A percentile compares a stretch with the other conserved stretches of the same genome.
These are phyloP conservation scores for Astrothelium subdiscretum DNA, from an alignment of 495 filamentous ascomycete genomes.

Conservation along the genomic window DNA sequence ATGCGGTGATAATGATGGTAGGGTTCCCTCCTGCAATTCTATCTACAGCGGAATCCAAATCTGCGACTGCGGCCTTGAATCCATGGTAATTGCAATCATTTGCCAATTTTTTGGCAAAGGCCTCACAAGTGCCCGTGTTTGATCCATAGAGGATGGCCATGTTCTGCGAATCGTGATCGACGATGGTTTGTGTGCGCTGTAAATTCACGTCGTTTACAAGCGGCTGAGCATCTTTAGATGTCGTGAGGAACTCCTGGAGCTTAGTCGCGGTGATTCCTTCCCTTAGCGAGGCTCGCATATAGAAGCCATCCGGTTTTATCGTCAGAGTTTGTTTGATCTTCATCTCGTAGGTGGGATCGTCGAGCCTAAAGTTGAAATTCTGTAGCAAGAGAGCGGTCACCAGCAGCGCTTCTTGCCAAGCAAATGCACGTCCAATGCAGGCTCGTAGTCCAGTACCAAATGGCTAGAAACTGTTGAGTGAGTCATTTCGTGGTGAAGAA, in stretches of 20 bases:
- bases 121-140: conserved; percentile 66
- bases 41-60: conserved; percentile 50
- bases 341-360: conserved; percentile 50
- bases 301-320: conserved; percentile 64
- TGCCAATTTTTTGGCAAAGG: conserved; percentile 52
- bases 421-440: conserved; percentile 49
- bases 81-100: conserved; percentile 46
- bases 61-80: conserved; percentile 42
- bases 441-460: conserved; percentile 46
- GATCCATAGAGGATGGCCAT: conserved; percentile 63
- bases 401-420: conserved; percentile 50
- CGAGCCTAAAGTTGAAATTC: conserved; percentile 47
- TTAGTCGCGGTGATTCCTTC: conserved; percentile 45
- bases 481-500: conserved; percentile 6
- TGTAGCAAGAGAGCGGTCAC: conserved; percentile 46
- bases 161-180: conserved; percentile 22
- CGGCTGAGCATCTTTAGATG: conserved; percentile 5
- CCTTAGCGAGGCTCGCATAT: conserved; percentile 32
- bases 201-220: neutral
- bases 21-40: conserved; percentile 51
- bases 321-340: conserved; percentile 62
- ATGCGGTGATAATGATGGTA: conserved; percentile 55
- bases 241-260: conserved; percentile 41
- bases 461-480: conserved; percentile 17
- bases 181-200: neutral